A percentile compares a stretch with the other conserved stretches of the same genome.
Conservation (phyloP, 805 yeast genomes). For the Yarrowia bubula region DNA sequence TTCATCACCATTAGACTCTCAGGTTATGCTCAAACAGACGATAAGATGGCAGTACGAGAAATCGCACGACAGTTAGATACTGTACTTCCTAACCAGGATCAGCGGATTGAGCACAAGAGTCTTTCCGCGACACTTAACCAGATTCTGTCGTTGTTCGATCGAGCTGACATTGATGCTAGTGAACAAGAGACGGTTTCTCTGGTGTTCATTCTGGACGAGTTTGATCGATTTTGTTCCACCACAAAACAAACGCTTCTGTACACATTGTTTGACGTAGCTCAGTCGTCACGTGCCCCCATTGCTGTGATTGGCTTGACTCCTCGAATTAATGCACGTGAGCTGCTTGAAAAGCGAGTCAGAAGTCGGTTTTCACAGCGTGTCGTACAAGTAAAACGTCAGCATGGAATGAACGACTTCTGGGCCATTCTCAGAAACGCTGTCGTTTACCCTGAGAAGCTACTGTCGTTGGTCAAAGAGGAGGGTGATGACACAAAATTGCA, state of each 20-base stretch:
- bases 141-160: conserved; percentile 35
- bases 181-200: conserved; percentile 49
- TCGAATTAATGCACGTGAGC: conserved; percentile 71
- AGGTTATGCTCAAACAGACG: conserved; percentile 73
- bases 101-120: conserved; percentile 35
- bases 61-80: conserved; percentile 79
- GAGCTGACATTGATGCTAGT: conserved; percentile 31
- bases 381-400: conserved; percentile 56
- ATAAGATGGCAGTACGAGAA: conserved; percentile 74
- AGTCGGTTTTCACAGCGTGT: conserved; percentile 84
- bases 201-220: conserved; percentile 77
- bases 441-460: conserved; percentile 25
- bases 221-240: conserved; percentile 71
- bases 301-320: conserved; percentile 79
- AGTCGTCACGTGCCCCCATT: conserved; percentile 65
- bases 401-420: conserved; percentile 51
- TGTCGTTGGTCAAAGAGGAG: conserved; percentile 28
- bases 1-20: conserved; percentile 64
- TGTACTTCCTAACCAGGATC: conserved; percentile 28
- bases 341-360: conserved; percentile 85
- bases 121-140: conserved; percentile 36
- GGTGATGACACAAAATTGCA: not conserved
- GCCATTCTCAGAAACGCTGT: conserved; percentile 47
- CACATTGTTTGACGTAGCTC: conserved; percentile 84
- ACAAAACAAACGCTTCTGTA: conserved; percentile 80